Base-by-base conservation (phyloP, 2,329 filamentous ascomycete genomes). In the Tolypocladium pustulatum region DNA sequence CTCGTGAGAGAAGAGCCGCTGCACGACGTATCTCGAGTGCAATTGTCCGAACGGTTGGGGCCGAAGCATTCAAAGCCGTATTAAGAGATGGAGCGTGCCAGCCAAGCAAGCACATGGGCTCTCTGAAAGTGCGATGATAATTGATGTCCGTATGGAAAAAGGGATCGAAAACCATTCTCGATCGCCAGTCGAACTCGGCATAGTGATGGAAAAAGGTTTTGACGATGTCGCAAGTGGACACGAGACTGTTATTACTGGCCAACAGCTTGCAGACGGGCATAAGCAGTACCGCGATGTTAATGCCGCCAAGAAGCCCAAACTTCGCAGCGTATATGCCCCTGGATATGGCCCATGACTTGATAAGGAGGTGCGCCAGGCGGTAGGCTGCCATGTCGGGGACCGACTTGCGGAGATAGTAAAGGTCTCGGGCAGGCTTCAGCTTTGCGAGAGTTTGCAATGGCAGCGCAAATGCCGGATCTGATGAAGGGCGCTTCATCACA, bases 251-350 rank as follows among this genome's bases (percentile, higher is more conserved):
- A 12, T 74, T 61, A 4, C 70, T 69, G 34, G 74, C 71, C 5
- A 84, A 67, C 27, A 80, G 67, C 67, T 89, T 88, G 69, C 79
- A 80, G 0, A 89, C 71, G 20, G 81, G 78, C 0, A 81, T 77
- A 10, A 89, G 73, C 66, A 89, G 75, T 27, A 87, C 70, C 0
- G 82, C 79, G 57, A 89, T 81, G 63, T 88, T 85, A 25, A 87
- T 81, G 4, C 85, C 85, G 7, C 83, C 80, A 0, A 89, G 74
- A 60, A 83, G 86, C 0, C 86, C 86, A 63, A 88, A 88, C 54
- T 78, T 82, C 1, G 84, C 78, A 0, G 83, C 79, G 67, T 88
- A 89, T 20, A 89, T 75, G 1, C 86, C 86, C 8, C 82, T 78
- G 13, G 76, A 72, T 58, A 77, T 76, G 1, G 86, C 83, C 86